Evolutionary conservation across 768 basidiomycete genomes (phyloP).

Genomic region (Amanita polypyramis): DNA sequence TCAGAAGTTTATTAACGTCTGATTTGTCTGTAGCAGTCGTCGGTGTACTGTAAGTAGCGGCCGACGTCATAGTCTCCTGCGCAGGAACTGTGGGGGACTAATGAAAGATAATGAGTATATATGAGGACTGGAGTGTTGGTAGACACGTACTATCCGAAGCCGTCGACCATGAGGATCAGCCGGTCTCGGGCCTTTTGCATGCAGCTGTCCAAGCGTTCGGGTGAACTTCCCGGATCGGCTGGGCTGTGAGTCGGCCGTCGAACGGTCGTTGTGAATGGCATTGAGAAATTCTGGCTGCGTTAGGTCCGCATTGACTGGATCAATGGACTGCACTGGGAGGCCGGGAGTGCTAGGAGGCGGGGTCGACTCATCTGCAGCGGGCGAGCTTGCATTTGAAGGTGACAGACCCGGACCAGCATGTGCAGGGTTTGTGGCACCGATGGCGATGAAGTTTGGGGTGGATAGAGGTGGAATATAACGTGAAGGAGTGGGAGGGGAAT

Average conservation of each 20-base stretch:
- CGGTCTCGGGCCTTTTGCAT: conserved; percentile 4
- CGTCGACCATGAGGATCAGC: conserved; percentile 14
- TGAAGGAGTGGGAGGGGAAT: conserved; percentile 10
- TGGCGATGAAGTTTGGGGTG: conserved; percentile 7
- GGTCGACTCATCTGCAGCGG: conserved; percentile 49
- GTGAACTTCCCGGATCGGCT: conserved; percentile 24
- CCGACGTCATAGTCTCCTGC: conserved; percentile 22
- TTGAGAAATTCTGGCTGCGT: not conserved
- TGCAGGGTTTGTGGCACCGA: conserved; percentile 24
- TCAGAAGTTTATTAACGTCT: conserved; percentile 29
- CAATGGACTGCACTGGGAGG: conserved; percentile 24
- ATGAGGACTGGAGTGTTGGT: conserved; percentile 12
- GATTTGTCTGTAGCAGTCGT: conserved; percentile 12
- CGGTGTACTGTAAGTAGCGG: conserved; percentile 17
- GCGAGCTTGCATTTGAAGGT: conserved; percentile 60
- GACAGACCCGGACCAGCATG: conserved; percentile 45
- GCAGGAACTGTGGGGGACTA: conserved; percentile 32
- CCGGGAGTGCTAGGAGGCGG: conserved; percentile 63
- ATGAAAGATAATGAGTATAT: conserved; percentile 11
- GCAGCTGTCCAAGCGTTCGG: conserved; percentile 18
- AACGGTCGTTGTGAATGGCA: not conserved
- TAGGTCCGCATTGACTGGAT: not conserved
- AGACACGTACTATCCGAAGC: conserved; percentile 25
- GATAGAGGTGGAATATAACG: conserved; percentile 21
- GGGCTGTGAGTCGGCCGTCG: conserved; percentile 7